phyloP scores from a whole-genome alignment of 2,329 filamentous ascomycete species.

The Sphaerulina musiva region DNA sequence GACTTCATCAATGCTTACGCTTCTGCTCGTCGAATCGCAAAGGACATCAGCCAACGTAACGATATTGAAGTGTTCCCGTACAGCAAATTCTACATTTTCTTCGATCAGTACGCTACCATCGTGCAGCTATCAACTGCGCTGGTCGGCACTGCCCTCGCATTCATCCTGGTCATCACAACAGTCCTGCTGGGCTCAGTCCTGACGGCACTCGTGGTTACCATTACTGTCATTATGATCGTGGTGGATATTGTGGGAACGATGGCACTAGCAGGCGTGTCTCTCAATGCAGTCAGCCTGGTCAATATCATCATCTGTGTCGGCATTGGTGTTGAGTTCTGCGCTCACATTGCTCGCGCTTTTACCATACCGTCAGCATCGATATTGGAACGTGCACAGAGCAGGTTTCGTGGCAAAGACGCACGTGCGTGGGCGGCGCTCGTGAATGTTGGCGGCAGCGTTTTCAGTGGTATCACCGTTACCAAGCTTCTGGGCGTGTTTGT shows the following conservation, averaged over 20 bases:
- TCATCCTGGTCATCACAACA: conserved; percentile 76
- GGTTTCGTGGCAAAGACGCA: conserved; percentile 74
- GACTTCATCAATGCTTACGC: conserved; percentile 92
- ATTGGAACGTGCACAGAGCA: conserved; percentile 68
- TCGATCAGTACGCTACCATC: conserved; percentile 90
- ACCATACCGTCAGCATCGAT: conserved; percentile 82
- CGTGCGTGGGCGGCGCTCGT: conserved; percentile 88
- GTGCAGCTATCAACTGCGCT: conserved; percentile 71
- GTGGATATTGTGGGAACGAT: conserved; percentile 93
- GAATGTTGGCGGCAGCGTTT: conserved; percentile 89
- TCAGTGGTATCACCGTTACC: conserved; percentile 92
- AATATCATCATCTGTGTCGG: conserved; percentile 96
- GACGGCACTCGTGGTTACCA: conserved; percentile 74
- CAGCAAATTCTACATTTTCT: conserved; percentile 97
- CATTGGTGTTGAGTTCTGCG: conserved; percentile 95
- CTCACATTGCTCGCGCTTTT: conserved; percentile 91
- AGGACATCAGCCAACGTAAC: conserved; percentile 64
- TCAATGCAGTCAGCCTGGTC: conserved; percentile 92
- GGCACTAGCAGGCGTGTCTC: conserved; percentile 77
- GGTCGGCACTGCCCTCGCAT: conserved; percentile 72
- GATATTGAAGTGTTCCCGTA: conserved; percentile 91
- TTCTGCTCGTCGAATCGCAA: conserved; percentile 78
- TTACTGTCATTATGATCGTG: conserved; percentile 88
- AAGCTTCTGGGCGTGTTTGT: conserved; percentile 90
- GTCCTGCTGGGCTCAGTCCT: conserved; percentile 74